These are phyloP conservation scores for Strigomonas culicis DNA, from an alignment of 208 protist genomes.

Conservation along the genomic window DNA sequence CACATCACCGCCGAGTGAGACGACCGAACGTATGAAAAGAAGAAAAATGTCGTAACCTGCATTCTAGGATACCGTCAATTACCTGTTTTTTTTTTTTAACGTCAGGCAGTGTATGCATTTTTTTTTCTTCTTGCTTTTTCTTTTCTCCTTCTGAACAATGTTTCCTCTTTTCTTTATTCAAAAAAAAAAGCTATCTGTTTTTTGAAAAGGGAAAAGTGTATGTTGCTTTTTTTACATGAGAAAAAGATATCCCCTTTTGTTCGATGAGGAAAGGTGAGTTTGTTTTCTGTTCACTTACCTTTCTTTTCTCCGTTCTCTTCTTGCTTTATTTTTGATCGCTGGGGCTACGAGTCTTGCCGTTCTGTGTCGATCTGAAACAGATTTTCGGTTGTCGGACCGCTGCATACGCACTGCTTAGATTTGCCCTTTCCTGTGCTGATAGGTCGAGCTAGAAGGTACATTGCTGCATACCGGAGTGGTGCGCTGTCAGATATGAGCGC, in stretches of 20 bases:
- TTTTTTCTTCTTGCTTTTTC: conserved; percentile 18
- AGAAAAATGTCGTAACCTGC: not conserved
- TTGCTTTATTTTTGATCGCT: conserved; percentile 4
- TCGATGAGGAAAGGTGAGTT: not conserved
- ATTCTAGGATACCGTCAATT: too few species aligned
- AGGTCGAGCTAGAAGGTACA: too few species aligned
- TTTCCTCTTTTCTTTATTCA: conserved; percentile 3
- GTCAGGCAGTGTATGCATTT: not conserved
- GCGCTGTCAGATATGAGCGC: too few species aligned
- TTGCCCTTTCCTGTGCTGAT: too few species aligned
- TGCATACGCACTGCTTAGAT: too few species aligned
- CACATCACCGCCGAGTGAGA: conserved; percentile 27
- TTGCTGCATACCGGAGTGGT: too few species aligned
- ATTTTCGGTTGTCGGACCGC: too few species aligned
- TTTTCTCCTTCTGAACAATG: conserved; percentile 4
- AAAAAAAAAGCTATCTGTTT: too few species aligned
- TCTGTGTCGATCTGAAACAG: not conserved
- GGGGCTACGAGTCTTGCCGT: too few species aligned
- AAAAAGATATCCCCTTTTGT: conserved; percentile 11
- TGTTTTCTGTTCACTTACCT: conserved; percentile 2
- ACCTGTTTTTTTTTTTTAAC: conserved; percentile 12
- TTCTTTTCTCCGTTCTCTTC: not conserved
- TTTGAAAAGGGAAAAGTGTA: too few species aligned
- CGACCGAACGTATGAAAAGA: conserved; percentile 4
- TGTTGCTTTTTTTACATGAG: conserved; percentile 1